Evolutionary conservation across 2,329 filamentous ascomycete genomes (phyloP), one percentile per base, ranked within the genome.

Genomic region (Colletotrichum coccodes): DNA sequence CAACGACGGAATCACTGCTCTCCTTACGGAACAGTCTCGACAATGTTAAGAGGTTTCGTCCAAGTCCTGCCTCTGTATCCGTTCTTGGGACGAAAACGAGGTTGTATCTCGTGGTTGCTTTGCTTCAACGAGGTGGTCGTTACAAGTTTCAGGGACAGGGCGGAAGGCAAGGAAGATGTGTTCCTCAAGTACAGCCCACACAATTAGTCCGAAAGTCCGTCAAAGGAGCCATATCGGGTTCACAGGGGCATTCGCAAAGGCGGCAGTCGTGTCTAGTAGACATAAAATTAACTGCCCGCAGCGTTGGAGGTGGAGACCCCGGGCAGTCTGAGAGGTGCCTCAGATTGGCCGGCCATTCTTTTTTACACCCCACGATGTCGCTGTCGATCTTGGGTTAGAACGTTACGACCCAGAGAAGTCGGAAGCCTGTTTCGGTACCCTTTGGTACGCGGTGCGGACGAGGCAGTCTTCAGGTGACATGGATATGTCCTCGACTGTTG

Each of bases 331-430:
- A 47, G 34, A 74, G 74, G 72, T 71, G 70, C 69, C 64, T 72
- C 70, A 76, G 73, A 77, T 76, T 78, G 76, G 76, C 71, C 74
- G 70, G 64, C 62, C 66, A 47, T 66, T 68, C 61, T 64, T 52
- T 60, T 73, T 74, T 73, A 73, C 75, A 76, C 76, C 74, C 76
- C 77, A 79, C 76, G 77, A 77, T 76, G 72, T 64, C 71, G 75
- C 72, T 74, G 77, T 76, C 76, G 75, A 77, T 79, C 77, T 71
- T 72, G 68, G 73, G 71, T 68, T 64, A 65, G 63, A 61, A 68
- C 64, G 64, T 66, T 34, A 36, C 42, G 49, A 47, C 68, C 53
- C 36, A 28, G 47, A 64, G 36, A 26, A 59, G 34, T 32, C 40
- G 42, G 38, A 44, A 38, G 63, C 61, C 49, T 69, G 42, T 65